Evolutionary conservation across 768 basidiomycete genomes (phyloP), one percentile per base, ranked within the genome.

Genomic region (Tulasnella calospora): DNA sequence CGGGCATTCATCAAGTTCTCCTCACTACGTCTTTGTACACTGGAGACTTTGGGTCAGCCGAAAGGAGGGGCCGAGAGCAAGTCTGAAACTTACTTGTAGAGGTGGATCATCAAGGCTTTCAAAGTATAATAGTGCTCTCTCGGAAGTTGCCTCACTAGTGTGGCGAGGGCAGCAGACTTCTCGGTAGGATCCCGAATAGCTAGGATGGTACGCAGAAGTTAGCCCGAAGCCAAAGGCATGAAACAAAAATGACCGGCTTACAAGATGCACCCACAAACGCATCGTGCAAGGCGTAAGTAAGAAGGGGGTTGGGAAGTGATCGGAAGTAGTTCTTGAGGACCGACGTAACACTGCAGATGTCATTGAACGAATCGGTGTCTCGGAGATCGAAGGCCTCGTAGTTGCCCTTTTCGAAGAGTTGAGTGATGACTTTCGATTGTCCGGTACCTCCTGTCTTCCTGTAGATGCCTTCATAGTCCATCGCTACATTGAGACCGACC

Each of bases 381-480:
- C 88, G 87, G 46, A 99, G 89, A 82, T 99, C 95, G 83, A 99
- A 99, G 0, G 94, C 87, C 21, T 87, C 83, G 83, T 98, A 97
- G 83, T 97, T 92, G 76, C 95, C 96, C 71, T 93, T 89, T 82
- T 99, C 98, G 82, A 99, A 99, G 35, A 97, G 87, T 80, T 96
- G 94, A 0, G 94, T 96, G 85, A 99, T 98, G 74, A 88, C 88
- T 86, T 97, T 97, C 46, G 94, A 93, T 82, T 96, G 96, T 2
- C 93, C 89, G 38, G 93, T 91, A 3, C 98, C 98, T 40, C 98
- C 98, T 0, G 92, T 95, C 86, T 99, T 99, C 80, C 98, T 94
- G 84, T 99, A 99, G 80, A 99, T 95, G 15, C 98, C 98, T 84
- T 99, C 98, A 82, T 96, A 96, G 79, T 98, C 95, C 85, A 98